Evolutionary conservation across 169 alveolate species (phyloP), one percentile per base, ranked within the genome.

Genomic region (Plasmodium coatneyi): DNA sequence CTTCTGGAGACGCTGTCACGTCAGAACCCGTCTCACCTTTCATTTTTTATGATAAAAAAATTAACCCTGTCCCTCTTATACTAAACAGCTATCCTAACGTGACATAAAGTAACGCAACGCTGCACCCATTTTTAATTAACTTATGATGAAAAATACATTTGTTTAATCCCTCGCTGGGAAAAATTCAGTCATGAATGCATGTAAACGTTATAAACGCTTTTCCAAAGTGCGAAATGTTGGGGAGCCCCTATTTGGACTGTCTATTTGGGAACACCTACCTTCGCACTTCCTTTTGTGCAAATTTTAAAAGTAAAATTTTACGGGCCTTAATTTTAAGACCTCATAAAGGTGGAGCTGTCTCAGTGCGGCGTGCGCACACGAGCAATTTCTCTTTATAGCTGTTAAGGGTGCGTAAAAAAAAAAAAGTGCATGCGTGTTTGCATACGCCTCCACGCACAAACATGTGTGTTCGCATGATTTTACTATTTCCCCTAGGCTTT

Each of bases 321-420:
- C 36, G 32, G 14, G 36, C 76, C 70, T 79, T 79, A 79, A 32
- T 79, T 79, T 79, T 41, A 79, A 41, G 84, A 79, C 54, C 9
- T 14, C 12, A 28, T 22, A 43, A 79, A 28, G 39, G n/a, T 4
- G 1, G 2, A 66, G 1, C n/a, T 66, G 36, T 12, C 76, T 28
- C 76, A 25, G 4, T 66, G 6, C 14, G 16, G n/a, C 36, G n/a
- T 66, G 41, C 39, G 10, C 36, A 66, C 36, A 66, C n/a, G 36
- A 19, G 36, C n/a, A 28, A 28, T 66, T 66, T 6, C 36, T 28
- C 76, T 19, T 66, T 66, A 28, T 28, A 25, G 36, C 36, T 66
- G 76, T 66, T 25, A 41, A 22, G 76, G 76, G 76, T 19, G 76
- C 41, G 36, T 25, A n/a, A 60, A 22, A 28, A 19, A 66, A 25